phyloP scores from a whole-genome alignment of 208 protist genomes.

The Acanthamoeba healyi region DNA sequence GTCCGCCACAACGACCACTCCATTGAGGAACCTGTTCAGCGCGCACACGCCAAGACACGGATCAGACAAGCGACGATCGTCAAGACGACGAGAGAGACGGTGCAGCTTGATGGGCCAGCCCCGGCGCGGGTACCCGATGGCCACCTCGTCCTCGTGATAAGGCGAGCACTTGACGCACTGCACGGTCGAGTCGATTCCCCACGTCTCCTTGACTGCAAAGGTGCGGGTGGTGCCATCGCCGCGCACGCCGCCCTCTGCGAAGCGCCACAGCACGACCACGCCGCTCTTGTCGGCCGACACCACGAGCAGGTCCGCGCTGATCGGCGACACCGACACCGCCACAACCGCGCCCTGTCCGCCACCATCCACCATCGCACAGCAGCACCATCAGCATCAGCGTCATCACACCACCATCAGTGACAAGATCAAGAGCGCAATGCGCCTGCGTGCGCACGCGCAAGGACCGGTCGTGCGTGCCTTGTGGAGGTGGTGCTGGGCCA shows the following conservation, averaged over 20 bases:
- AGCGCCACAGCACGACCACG: conserved; percentile 11
- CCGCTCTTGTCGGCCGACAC: conserved; percentile 39
- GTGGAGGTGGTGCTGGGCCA: conserved; percentile 41
- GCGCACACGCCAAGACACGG: background rate
- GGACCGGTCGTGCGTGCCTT: background rate
- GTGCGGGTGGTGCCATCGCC: background rate
- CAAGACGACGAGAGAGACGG: no score
- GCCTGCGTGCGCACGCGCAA: no score
- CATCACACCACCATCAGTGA: no score
- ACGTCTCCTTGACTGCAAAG: background rate
- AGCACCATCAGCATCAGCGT: no score
- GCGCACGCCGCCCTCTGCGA: background rate
- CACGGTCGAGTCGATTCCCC: conserved; percentile 28
- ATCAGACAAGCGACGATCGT: background rate
- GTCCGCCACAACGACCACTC: conserved; percentile 45
- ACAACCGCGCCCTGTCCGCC: background rate
- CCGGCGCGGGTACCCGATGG: background rate
- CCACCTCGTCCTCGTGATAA: conserved; percentile 23
- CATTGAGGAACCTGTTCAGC: conserved; percentile 58
- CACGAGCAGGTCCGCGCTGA: background rate
- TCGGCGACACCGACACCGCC: background rate
- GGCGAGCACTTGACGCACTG: conserved; percentile 46
- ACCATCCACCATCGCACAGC: no score
- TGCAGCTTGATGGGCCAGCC: background rate
- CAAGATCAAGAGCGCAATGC: no score